These are phyloP conservation scores for Cinnamomum micranthum DNA, from an alignment of 164 flowering plant genomes.

Conservation along the genomic window DNA sequence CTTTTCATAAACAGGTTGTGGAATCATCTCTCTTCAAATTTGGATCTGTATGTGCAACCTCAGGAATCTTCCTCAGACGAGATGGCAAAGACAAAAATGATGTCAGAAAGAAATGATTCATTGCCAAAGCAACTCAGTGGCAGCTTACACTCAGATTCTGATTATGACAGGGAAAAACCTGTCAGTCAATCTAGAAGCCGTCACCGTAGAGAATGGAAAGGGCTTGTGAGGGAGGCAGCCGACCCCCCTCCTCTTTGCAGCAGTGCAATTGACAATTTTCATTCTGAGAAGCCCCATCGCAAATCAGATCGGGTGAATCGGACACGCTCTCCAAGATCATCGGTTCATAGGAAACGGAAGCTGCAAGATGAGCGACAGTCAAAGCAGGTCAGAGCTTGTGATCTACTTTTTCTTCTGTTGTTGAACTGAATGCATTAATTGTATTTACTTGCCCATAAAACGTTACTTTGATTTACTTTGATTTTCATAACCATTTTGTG, in stretches of 20 bases:
- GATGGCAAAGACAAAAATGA: constrained; percentile 26
- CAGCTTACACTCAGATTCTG: constrained; percentile 33
- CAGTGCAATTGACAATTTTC: constrained; percentile 31
- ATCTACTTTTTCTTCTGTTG: background rate
- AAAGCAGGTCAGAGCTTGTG: constrained; percentile 36
- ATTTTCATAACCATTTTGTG: too few species aligned
- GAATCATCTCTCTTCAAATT: constrained; percentile 72
- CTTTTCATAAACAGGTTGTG: constrained; percentile 62
- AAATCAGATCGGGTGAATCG: constrained; percentile 27
- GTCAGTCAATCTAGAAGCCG: constrained; percentile 35
- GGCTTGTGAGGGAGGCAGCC: constrained; percentile 40
- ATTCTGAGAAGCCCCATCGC: constrained; percentile 25
- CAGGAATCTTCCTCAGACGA: constrained; percentile 35
- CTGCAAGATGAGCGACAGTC: constrained; percentile 43
- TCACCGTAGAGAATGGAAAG: constrained; percentile 63
- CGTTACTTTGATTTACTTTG: too few species aligned
- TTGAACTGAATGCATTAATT: too few species aligned
- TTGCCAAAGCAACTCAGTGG: background rate
- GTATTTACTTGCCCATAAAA: too few species aligned
- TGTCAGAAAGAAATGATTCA: constrained; percentile 18
- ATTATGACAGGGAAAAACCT: constrained; percentile 34
- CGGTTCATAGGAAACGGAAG: constrained; percentile 39
- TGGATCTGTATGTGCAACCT: constrained; percentile 52
- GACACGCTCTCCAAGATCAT: constrained; percentile 45
- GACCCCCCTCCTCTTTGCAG: constrained; percentile 60